These are phyloP conservation scores for Starmerella stigmatis DNA, from an alignment of 805 yeast species.

Conservation along the genomic window DNA sequence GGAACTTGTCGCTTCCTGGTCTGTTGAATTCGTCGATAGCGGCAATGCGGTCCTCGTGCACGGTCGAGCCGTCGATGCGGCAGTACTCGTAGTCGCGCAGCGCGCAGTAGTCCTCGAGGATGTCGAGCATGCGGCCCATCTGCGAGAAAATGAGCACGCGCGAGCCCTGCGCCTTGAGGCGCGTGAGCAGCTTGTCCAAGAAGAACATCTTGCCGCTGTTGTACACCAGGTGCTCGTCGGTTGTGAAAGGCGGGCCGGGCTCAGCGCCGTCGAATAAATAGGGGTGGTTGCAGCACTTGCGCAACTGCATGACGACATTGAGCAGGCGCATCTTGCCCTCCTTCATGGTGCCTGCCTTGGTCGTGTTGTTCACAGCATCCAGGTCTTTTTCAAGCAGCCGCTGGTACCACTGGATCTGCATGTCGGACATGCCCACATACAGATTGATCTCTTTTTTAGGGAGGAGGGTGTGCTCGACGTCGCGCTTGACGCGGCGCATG, in stretches of 20 bases:
- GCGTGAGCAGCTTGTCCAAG: slow-evolving; percentile 67
- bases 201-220: slow-evolving; percentile 89
- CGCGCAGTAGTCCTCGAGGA: slow-evolving; percentile 81
- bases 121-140: slow-evolving; percentile 83
- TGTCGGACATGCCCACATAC: slow-evolving; percentile 91
- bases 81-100: slow-evolving; percentile 79
- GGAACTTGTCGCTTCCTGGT: slow-evolving; percentile 69
- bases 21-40: slow-evolving; percentile 87
- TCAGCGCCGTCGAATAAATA: slow-evolving; percentile 97
- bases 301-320: slow-evolving; percentile 90
- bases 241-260: slow-evolving; percentile 95
- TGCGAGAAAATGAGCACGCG: slow-evolving; percentile 86
- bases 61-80: slow-evolving; percentile 88
- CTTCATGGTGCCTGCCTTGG: slow-evolving; percentile 42
- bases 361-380: slow-evolving; percentile 87
- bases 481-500: slow-evolving; percentile 79
- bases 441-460: slow-evolving; percentile 85
- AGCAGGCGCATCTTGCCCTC: slow-evolving; percentile 76
- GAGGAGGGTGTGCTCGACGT: slow-evolving; percentile 79
- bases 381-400: slow-evolving; percentile 80
- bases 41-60: slow-evolving; percentile 81
- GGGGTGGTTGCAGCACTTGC: slow-evolving; percentile 96
- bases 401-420: slow-evolving; percentile 89
- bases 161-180: slow-evolving; percentile 68
- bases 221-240: slow-evolving; percentile 80